Evolutionary conservation across 257 asterid genomes (phyloP).

Genomic region (Dorcoceras hygrometricum): DNA sequence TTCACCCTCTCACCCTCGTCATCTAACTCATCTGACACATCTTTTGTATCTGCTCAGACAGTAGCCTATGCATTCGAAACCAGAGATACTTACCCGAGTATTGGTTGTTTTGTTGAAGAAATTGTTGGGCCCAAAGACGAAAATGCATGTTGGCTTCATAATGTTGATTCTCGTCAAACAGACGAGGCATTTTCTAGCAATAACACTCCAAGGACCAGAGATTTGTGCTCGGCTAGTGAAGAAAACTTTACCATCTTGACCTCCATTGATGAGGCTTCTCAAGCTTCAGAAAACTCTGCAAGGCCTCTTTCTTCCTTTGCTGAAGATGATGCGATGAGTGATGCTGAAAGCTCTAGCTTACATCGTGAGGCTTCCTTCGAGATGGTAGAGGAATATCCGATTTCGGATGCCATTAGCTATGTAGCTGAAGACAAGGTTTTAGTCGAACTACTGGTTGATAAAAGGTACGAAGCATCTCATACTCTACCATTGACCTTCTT

Average conservation of each 20-base stretch:
- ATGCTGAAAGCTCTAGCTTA: slow-evolving; percentile 29
- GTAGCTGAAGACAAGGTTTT: slow-evolving; percentile 27
- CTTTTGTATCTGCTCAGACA: slow-evolving; percentile 65
- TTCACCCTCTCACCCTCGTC: slow-evolving; percentile 84
- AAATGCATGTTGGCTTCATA: slow-evolving; percentile 29
- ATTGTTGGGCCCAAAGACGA: slow-evolving; percentile 31
- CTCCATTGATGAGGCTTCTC: slow-evolving; percentile 50
- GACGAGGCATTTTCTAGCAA: slow-evolving; percentile 32
- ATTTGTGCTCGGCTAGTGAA: slow-evolving; percentile 34
- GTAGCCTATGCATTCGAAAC: slow-evolving; percentile 46
- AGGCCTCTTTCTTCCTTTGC: slow-evolving; percentile 20
- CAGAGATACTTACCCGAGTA: slow-evolving; percentile 29
- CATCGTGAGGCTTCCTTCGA: slow-evolving; percentile 26
- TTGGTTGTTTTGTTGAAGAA: slow-evolving; percentile 31
- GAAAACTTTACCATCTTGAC: slow-evolving; percentile 40
- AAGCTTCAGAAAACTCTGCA: slow-evolving; percentile 36
- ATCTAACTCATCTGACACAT: slow-evolving; percentile 78
- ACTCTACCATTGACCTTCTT: slow-evolving; percentile 50
- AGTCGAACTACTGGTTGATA: slow-evolving; percentile 28
- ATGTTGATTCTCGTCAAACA: slow-evolving; percentile 26
- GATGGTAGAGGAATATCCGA: slow-evolving; percentile 34
- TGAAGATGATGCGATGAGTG: slow-evolving; percentile 40
- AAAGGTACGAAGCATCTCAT: slow-evolving; percentile 28
- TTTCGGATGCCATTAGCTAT: slow-evolving; percentile 33
- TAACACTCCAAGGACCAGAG: slow-evolving; percentile 28